These are phyloP conservation scores for Fusarium avenaceum DNA, from an alignment of 2,329 filamentous ascomycete genomes.

Conservation along the genomic window DNA sequence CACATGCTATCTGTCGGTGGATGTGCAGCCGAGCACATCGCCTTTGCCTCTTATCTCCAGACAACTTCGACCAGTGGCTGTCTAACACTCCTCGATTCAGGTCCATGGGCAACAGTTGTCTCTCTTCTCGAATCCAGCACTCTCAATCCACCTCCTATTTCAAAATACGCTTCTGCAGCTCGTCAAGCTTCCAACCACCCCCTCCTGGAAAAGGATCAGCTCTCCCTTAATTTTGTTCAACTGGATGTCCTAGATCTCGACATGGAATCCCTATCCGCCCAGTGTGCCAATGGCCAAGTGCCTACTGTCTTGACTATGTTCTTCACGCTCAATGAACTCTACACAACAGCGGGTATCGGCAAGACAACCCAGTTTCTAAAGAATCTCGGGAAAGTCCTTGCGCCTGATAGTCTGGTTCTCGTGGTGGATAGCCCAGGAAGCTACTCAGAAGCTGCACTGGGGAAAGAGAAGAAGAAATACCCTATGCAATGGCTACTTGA, in stretches of 20 bases:
- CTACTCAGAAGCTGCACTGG: constrained; percentile 85
- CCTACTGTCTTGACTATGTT: constrained; percentile 81
- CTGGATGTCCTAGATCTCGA: constrained; percentile 63
- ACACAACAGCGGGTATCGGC: constrained; percentile 78
- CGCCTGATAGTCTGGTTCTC: constrained; percentile 76
- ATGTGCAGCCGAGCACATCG: constrained; percentile 72
- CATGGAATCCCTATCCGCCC: constrained; percentile 50
- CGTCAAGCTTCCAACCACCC: constrained; percentile 60
- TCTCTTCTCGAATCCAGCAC: constrained; percentile 69
- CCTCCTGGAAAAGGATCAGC: constrained; percentile 57
- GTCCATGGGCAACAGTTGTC: constrained; percentile 78
- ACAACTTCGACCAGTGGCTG: constrained; percentile 48
- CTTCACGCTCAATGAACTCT: constrained; percentile 97
- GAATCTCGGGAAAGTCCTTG: constrained; percentile 70
- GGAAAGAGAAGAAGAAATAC: constrained; percentile 75
- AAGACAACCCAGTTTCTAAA: constrained; percentile 84
- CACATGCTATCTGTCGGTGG: constrained; percentile 66
- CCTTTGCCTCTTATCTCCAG: constrained; percentile 62
- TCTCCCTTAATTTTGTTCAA: constrained; percentile 61
- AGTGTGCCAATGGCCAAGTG: constrained; percentile 49
- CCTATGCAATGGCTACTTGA: constrained; percentile 96
- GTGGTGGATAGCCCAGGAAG: constrained; percentile 94
- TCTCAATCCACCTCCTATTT: constrained; percentile 63
- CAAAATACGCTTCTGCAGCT: constrained; percentile 66
- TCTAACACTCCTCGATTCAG: constrained; percentile 83